Percentiles rank a stretch among this genome's conserved stretches.
These are phyloP conservation scores for Gossypium gossypioides DNA, from an alignment of 441 rosid genomes.

Conservation along the genomic window DNA sequence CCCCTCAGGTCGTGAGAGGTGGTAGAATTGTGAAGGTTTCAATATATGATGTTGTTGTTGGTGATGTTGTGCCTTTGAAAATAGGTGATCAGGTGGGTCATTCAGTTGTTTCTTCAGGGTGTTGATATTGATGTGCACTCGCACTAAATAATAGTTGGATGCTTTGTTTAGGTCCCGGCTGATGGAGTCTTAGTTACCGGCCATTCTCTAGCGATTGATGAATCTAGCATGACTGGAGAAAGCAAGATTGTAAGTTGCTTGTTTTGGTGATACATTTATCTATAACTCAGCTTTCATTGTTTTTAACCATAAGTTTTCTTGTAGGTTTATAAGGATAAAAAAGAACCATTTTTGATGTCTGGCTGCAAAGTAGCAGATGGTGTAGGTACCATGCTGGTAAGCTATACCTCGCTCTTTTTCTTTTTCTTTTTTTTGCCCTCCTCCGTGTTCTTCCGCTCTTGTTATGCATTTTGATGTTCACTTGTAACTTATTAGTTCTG, in stretches of 20 bases:
- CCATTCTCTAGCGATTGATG: constrained; percentile 91
- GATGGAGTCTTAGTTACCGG: constrained; percentile 84
- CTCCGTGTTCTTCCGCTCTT: neutral
- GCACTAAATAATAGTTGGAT: neutral
- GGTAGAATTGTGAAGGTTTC: constrained; percentile 77
- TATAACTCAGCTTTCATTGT: constrained; percentile 7
- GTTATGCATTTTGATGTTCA: neutral
- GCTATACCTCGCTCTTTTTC: neutral
- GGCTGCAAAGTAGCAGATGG: constrained; percentile 99
- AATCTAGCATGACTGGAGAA: constrained; percentile 99
- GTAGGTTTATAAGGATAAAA: constrained; percentile 85
- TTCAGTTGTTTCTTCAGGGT: neutral
- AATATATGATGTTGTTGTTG: constrained; percentile 89
- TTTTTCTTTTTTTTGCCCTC: neutral
- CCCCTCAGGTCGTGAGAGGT: constrained; percentile 68
- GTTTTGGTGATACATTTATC: constrained; percentile 10
- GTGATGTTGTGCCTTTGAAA: constrained; percentile 87
- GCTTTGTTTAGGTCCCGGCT: constrained; percentile 66
- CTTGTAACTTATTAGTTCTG: neutral
- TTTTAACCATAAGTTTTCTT: constrained; percentile 20
- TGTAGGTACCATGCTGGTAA: constrained; percentile 91
- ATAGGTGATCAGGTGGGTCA: constrained; percentile 87
- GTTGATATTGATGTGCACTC: neutral
- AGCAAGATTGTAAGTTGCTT: constrained; percentile 59
- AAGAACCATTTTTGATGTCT: constrained; percentile 84